phyloP scores from a whole-genome alignment of 805 yeast species.

The Metschnikowia dekortorum region DNA sequence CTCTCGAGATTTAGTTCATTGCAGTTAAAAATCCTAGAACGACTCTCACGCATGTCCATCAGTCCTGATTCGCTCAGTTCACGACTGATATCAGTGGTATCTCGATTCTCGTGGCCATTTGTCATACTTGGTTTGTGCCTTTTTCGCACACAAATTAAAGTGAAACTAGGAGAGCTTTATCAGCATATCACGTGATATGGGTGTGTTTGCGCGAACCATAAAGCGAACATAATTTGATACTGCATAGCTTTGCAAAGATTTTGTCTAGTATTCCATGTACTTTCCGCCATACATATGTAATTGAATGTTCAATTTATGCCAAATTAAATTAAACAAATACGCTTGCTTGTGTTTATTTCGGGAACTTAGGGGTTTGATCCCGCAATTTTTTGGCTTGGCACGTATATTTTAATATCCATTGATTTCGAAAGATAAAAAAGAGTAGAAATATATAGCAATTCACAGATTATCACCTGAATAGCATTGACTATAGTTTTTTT shows the following conservation, averaged over 20 bases:
- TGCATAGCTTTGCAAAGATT: neutral
- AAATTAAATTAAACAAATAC: too few relatives aligned
- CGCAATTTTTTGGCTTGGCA: too few relatives aligned
- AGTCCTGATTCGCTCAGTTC: neutral
- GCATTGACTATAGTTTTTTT: neutral
- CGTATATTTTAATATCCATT: too few relatives aligned
- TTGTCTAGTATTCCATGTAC: too few relatives aligned
- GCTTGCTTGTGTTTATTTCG: too few relatives aligned
- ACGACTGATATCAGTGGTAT: neutral
- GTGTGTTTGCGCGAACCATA: neutral
- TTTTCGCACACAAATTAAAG: neutral
- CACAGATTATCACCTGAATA: neutral
- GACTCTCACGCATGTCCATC: neutral
- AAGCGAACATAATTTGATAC: neutral
- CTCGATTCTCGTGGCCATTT: neutral
- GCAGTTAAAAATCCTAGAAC: neutral
- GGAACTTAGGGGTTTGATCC: too few relatives aligned
- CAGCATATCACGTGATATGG: slow-evolving; percentile 1
- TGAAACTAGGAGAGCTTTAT: neutral
- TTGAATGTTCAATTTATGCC: too few relatives aligned
- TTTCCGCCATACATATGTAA: too few relatives aligned
- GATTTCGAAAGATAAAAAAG: too few relatives aligned
- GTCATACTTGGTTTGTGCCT: neutral
- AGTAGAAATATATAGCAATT: too few relatives aligned
- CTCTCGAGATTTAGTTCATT: neutral